Percentiles rank a stretch among this genome's conserved stretches.
These are phyloP conservation scores for Ichthyophthirius multifiliis DNA, from an alignment of 169 alveolate species.

Conservation along the genomic window DNA sequence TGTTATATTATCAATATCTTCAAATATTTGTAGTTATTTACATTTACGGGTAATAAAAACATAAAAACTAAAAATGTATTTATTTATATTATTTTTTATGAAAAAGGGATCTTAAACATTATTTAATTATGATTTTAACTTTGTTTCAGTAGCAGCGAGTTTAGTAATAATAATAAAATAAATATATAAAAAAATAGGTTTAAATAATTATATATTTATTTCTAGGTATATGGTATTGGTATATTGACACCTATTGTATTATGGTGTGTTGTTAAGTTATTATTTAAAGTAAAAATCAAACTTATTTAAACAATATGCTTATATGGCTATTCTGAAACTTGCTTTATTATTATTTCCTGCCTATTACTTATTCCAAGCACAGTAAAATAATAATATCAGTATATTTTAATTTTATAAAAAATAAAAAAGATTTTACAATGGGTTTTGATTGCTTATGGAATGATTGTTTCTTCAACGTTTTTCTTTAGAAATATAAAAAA, in stretches of 20 bases:
- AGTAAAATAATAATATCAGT: background rate
- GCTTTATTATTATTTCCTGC: background rate
- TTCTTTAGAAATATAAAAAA: background rate
- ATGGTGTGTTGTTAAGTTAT: background rate
- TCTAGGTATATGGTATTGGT: slow-evolving; percentile 14
- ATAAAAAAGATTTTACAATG: background rate
- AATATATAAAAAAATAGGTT: background rate
- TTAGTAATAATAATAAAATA: background rate
- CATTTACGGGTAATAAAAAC: background rate
- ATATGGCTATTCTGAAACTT: slow-evolving; percentile 20
- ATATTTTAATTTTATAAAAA: background rate
- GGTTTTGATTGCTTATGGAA: background rate
- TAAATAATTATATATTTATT: background rate
- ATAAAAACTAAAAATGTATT: background rate
- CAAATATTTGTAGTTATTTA: background rate
- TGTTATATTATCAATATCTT: background rate
- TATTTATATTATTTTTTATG: background rate
- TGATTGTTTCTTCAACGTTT: background rate
- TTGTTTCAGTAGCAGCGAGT: background rate
- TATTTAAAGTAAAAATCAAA: background rate
- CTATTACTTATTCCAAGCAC: background rate
- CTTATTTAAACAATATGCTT: slow-evolving; percentile 5
- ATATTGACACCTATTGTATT: background rate
- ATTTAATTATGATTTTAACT: background rate
- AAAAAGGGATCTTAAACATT: background rate